These are phyloP conservation scores for Lactarius hatsudake DNA, from an alignment of 768 basidiomycete species.

Conservation along the genomic window DNA sequence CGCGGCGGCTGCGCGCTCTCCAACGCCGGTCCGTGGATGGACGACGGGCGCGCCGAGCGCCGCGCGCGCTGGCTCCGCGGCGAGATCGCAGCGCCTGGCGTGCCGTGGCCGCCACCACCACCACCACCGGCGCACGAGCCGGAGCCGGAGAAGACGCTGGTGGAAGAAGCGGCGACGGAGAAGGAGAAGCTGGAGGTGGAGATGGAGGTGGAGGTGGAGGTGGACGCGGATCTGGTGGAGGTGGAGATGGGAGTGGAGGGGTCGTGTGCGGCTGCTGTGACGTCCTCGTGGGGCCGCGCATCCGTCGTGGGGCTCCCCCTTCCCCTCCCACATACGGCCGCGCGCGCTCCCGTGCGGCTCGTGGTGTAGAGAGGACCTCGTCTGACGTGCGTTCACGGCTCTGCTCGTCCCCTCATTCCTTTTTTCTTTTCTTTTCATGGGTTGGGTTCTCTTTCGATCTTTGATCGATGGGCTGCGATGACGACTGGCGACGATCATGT, in stretches of 20 bases:
- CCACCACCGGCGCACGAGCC: background rate
- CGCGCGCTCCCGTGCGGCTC: conserved; percentile 12
- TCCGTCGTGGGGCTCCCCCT: conserved; percentile 19
- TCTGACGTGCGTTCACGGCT: background rate
- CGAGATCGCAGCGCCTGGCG: conserved; percentile 23
- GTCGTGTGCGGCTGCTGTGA: background rate
- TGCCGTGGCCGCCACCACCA: conserved; percentile 7
- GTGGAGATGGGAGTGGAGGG: background rate
- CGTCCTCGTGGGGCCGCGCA: conserved; percentile 4
- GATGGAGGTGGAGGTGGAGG: background rate
- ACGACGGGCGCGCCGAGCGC: conserved; percentile 44
- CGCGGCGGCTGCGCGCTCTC: conserved; percentile 59
- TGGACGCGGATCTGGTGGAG: background rate
- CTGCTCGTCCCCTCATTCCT: background rate
- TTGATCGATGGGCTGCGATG: background rate
- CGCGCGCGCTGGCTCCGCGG: conserved; percentile 35
- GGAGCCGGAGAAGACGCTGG: background rate
- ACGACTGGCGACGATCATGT: background rate
- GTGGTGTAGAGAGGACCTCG: background rate
- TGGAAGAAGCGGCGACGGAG: background rate
- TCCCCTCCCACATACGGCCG: background rate
- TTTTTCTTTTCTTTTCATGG: background rate
- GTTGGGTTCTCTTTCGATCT: background rate
- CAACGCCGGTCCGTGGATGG: conserved; percentile 70
- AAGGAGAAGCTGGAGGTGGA: background rate